Evolutionary conservation across 1,139 yeast species (phyloP), one percentile per base, ranked within the genome.

Genomic region (Suhomyces bokatorum): DNA sequence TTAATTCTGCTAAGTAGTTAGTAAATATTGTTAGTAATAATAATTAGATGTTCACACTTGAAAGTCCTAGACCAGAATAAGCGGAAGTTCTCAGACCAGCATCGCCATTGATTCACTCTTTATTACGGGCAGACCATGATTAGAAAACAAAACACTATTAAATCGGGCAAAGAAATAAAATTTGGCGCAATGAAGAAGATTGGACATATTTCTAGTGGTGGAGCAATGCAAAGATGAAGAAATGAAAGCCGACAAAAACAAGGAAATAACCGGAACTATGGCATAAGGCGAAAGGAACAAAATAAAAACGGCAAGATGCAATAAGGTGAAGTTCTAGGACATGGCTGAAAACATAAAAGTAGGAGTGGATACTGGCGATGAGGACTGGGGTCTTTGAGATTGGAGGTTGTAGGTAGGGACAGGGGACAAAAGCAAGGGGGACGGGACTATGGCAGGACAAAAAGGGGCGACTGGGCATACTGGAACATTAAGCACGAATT

Each of bases 1-100:
- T n/a, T n/a, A n/a, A n/a, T n/a, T n/a, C n/a, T n/a, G n/a, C n/a
- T n/a, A n/a, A n/a, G 17, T 17, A 17, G 17, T 20, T 20, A 20
- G 24, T 20, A 20, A n/a, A 17, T 17, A 3, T 17, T 7, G 4
- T 20, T 20, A 20, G 7, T 20, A 17, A 6, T 26, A 26, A 2
- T 11, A 26, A 6, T 4, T 26, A 5, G 22, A 27, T 14, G 17
- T 31, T 16, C 17, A 20, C 37, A 39, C 36, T 32, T 31, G 29
- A 17, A 35, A 22, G 34, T 36, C 49, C 50, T 47, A 52, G 55
- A 52, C 55, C 55, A 50, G 51, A 32, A 44, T 39, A 48, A 52
- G 53, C 31, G 37, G 34, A 39, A 16, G 37, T 30, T 36, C 42
- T 36, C 44, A 37, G 43, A 41, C 14, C 29, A 34, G 36, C 24